Evolutionary conservation across 2,329 filamentous ascomycete species (phyloP).

Genomic region (Calonectria leucothoes): DNA sequence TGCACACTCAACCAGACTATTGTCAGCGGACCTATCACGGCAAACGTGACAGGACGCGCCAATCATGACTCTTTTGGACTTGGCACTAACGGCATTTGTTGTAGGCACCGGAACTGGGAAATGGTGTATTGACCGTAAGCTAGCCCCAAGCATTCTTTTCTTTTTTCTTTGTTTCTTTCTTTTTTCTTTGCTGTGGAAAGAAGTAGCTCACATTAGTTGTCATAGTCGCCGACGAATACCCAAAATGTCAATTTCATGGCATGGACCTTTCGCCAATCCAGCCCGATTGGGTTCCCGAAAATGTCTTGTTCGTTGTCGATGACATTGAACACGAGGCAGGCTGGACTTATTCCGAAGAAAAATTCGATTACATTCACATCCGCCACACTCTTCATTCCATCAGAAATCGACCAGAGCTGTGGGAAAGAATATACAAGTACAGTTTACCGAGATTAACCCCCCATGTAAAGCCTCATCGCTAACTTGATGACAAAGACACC

Average conservation of each 20-base stretch:
- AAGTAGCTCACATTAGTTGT: conserved; percentile 20
- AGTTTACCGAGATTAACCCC: conserved; percentile 14
- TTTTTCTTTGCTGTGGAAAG: not conserved
- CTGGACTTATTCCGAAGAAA: conserved; percentile 58
- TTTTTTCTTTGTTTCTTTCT: not conserved
- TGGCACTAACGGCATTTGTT: conserved; percentile 6
- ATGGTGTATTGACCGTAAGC: conserved; percentile 63
- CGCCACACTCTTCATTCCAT: conserved; percentile 60
- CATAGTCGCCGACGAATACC: conserved; percentile 61
- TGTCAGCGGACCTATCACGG: not conserved
- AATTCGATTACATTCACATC: conserved; percentile 62
- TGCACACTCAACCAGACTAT: not conserved
- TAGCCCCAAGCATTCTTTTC: not conserved
- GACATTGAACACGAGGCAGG: conserved; percentile 63
- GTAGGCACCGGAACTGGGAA: conserved; percentile 63
- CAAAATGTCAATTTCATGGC: conserved; percentile 56
- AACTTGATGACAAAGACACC: conserved; percentile 49
- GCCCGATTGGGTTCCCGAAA: conserved; percentile 62
- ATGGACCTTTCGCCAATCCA: conserved; percentile 66
- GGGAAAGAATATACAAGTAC: conserved; percentile 57
- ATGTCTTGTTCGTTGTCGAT: conserved; percentile 63
- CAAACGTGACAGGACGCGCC: not conserved
- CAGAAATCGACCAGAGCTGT: conserved; percentile 52
- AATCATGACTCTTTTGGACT: not conserved
- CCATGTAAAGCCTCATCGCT: not conserved